These are phyloP conservation scores for Stemphylium vesicarium DNA, from an alignment of 2,329 filamentous ascomycete genomes.

Conservation along the genomic window DNA sequence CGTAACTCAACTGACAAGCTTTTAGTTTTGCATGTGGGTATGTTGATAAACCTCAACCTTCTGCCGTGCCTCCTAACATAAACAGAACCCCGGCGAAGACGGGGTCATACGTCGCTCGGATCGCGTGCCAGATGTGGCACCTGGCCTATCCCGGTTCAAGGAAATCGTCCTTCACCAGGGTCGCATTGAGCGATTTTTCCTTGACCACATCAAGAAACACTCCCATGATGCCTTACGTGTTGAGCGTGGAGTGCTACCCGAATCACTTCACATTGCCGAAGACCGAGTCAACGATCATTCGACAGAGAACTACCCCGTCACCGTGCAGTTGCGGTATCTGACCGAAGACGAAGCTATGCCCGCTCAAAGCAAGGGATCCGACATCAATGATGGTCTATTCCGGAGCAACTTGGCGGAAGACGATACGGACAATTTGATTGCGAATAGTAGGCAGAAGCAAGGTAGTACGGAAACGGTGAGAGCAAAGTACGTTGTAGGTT, in stretches of 20 bases:
- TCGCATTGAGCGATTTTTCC: conserved; percentile 70
- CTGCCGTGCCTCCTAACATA: background rate
- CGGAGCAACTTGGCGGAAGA: conserved; percentile 64
- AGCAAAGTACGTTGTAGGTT: conserved; percentile 70
- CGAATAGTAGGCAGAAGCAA: conserved; percentile 47
- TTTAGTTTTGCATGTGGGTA: conserved; percentile 50
- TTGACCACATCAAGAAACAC: conserved; percentile 65
- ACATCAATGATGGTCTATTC: conserved; percentile 61
- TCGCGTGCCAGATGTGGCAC: conserved; percentile 67
- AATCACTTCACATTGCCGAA: conserved; percentile 62
- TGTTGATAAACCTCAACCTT: conserved; percentile 4
- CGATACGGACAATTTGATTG: conserved; percentile 62
- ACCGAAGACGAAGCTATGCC: conserved; percentile 65
- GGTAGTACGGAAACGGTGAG: conserved; percentile 54
- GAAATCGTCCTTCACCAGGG: conserved; percentile 75
- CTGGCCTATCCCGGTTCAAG: conserved; percentile 67
- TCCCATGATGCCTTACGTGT: conserved; percentile 59
- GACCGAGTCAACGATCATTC: conserved; percentile 56
- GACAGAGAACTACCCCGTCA: conserved; percentile 62
- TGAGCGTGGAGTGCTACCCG: conserved; percentile 66
- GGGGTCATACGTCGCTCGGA: conserved; percentile 65
- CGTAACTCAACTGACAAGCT: conserved; percentile 3
- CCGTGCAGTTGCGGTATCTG: conserved; percentile 63
- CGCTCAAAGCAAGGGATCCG: conserved; percentile 48
- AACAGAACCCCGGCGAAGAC: conserved; percentile 64